These are phyloP conservation scores for Aegilops tauschii DNA, from an alignment of 176 grass and related monocot species.

Conservation along the genomic window DNA sequence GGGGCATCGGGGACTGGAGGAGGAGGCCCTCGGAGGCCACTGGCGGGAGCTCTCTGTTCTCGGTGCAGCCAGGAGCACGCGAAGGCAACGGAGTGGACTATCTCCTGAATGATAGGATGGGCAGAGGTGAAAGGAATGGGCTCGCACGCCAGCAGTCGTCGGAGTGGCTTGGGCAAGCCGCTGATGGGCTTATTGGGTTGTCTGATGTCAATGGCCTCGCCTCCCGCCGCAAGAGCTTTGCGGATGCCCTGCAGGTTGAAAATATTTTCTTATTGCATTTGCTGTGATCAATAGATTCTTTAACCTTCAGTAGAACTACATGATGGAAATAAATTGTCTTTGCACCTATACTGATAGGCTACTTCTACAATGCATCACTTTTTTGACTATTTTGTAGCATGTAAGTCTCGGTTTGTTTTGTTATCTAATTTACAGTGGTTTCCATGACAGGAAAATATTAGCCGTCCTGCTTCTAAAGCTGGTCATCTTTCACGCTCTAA, in stretches of 20 bases:
- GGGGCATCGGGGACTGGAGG: conserved; percentile 67
- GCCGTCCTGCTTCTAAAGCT: conserved; percentile 26
- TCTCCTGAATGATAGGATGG: conserved; percentile 22
- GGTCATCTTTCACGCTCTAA: conserved; percentile 57
- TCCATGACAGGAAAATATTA: conserved; percentile 70
- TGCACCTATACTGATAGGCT: neutral
- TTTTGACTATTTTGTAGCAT: neutral
- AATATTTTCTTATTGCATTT: neutral
- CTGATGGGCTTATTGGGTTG: conserved; percentile 54
- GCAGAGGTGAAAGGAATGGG: conserved; percentile 30
- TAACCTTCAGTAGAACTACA: neutral
- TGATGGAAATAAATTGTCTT: neutral
- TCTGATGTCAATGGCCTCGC: conserved; percentile 47
- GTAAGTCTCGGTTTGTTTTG: neutral
- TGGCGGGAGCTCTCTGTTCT: conserved; percentile 58
- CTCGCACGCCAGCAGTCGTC: conserved; percentile 35
- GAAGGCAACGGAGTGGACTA: conserved; percentile 32
- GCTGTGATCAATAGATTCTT: neutral
- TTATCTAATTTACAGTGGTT: conserved; percentile 21
- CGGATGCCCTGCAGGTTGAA: conserved; percentile 85
- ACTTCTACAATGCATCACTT: neutral
- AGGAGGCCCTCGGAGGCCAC: conserved; percentile 34
- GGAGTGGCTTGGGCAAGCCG: conserved; percentile 42
- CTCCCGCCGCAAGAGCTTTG: conserved; percentile 70
- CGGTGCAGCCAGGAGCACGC: conserved; percentile 40